Conservation (phyloP, 495 filamentous ascomycete species). For the Penicillium ochrochloron region DNA sequence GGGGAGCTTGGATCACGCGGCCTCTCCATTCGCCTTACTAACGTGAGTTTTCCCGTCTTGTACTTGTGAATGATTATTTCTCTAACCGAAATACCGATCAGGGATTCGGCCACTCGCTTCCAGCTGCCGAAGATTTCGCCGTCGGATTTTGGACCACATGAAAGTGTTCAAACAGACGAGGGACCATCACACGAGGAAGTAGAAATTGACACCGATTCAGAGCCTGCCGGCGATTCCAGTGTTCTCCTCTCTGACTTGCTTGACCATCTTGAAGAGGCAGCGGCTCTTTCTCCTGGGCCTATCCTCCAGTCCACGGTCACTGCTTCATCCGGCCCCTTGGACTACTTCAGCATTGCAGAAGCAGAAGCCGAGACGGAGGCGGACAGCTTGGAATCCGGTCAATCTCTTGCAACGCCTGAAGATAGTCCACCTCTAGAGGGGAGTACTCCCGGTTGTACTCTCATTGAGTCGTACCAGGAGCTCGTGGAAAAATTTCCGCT, state of each 20-base stretch:
- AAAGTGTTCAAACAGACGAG: neutral
- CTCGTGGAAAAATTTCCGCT: conserved; percentile 7
- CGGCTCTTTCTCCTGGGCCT: neutral
- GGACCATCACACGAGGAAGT: neutral
- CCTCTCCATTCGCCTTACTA: conserved; percentile 1
- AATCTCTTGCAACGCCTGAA: neutral
- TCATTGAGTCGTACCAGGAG: conserved; percentile 13
- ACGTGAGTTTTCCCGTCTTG: neutral
- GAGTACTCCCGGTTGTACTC: conserved; percentile 4
- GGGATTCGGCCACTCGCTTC: conserved; percentile 6
- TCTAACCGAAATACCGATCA: neutral
- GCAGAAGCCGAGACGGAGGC: neutral
- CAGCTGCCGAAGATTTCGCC: conserved; percentile 14
- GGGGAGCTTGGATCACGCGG: too few relatives aligned
- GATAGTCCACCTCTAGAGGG: neutral
- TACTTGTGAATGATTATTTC: neutral
- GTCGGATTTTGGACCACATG: neutral
- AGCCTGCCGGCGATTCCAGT: conserved; percentile 1
- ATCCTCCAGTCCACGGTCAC: neutral
- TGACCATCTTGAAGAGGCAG: conserved; percentile 13
- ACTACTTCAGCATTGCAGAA: neutral
- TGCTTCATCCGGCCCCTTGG: neutral
- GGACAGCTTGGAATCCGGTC: conserved; percentile 3
- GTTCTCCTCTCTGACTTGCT: conserved; percentile 14
- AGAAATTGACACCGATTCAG: neutral